Percentiles rank a stretch among this genome's conserved stretches.
These are phyloP conservation scores for Martiniozyma asiatica DNA, from an alignment of 1,139 yeast species.

Conservation along the genomic window DNA sequence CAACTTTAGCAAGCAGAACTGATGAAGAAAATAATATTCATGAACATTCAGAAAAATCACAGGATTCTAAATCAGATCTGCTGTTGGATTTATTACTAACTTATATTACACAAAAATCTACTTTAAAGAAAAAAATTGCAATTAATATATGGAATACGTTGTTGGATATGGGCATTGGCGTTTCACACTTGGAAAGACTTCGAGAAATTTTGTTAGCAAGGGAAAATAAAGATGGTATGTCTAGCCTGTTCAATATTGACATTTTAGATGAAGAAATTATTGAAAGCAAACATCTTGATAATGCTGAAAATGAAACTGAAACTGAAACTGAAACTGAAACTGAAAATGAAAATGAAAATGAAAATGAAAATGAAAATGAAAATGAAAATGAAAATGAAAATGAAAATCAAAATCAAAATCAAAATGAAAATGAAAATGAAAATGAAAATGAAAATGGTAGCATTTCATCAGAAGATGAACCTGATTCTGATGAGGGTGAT, in stretches of 20 bases:
- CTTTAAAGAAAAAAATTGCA: constrained; percentile 60
- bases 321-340: constrained; percentile 29
- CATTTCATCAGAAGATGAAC: constrained; percentile 19
- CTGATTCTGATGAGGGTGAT: background rate
- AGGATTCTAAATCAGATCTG: constrained; percentile 25
- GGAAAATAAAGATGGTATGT: constrained; percentile 79
- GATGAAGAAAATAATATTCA: constrained; percentile 23
- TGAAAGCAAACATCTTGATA: constrained; percentile 26
- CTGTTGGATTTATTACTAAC: constrained; percentile 73
- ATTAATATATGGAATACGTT: constrained; percentile 68
- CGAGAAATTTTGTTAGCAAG: constrained; percentile 58
- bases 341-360: constrained; percentile 23
- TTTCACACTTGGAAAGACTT: constrained; percentile 42
- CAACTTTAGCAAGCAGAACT: constrained; percentile 2
- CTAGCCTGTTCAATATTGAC: constrained; percentile 57
- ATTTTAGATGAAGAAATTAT: constrained; percentile 29
- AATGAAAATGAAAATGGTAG: constrained; percentile 18
- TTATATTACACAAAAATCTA: constrained; percentile 60
- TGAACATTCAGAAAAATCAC: background rate
- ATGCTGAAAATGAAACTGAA: constrained; percentile 27
- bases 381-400: constrained; percentile 23
- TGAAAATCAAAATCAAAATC: constrained; percentile 26
- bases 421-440: constrained; percentile 28
- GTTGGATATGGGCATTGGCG: constrained; percentile 30
- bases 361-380: constrained; percentile 27